Evolutionary conservation across 2,329 filamentous ascomycete genomes (phyloP).

Genomic region (Xenoacremonium recifei): DNA sequence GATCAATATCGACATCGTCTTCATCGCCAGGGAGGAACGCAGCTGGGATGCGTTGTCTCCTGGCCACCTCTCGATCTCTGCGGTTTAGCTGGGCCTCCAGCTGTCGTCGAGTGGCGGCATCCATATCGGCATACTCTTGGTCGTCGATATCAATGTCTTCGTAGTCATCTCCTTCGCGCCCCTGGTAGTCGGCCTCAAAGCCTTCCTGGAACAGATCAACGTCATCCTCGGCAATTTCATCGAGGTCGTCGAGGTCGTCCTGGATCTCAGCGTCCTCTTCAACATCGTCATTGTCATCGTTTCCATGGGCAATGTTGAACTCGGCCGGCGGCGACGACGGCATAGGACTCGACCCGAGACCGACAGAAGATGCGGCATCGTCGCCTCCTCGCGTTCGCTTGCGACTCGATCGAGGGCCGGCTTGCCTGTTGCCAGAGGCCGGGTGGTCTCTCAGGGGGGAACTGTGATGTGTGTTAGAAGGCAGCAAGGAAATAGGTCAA

Average conservation of each 20-base stretch:
- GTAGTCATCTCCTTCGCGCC: slow-evolving; percentile 67
- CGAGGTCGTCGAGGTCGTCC: slow-evolving; percentile 72
- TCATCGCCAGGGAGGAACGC: slow-evolving; percentile 80
- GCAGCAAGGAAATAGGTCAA: background rate
- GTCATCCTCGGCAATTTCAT: slow-evolving; percentile 79
- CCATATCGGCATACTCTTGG: slow-evolving; percentile 71
- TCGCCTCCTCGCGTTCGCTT: slow-evolving; percentile 56
- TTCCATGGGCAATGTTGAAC: slow-evolving; percentile 63
- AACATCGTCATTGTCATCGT: slow-evolving; percentile 69
- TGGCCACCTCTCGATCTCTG: slow-evolving; percentile 69
- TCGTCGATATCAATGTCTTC: slow-evolving; percentile 74
- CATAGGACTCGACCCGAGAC: slow-evolving; percentile 58
- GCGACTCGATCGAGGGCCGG: slow-evolving; percentile 48
- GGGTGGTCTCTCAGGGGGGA: slow-evolving; percentile 80
- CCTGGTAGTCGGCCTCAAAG: slow-evolving; percentile 68
- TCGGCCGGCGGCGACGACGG: slow-evolving; percentile 62
- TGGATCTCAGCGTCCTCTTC: slow-evolving; percentile 71
- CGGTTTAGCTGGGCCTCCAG: slow-evolving; percentile 73
- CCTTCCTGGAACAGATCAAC: slow-evolving; percentile 76
- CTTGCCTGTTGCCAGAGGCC: slow-evolving; percentile 79
- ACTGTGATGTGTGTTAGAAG: slow-evolving; percentile 44
- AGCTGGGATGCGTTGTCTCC: slow-evolving; percentile 64
- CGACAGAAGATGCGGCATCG: slow-evolving; percentile 52
- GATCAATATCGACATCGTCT: slow-evolving; percentile 79
- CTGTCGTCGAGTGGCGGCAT: slow-evolving; percentile 62